Percentiles rank a stretch among this genome's conserved stretches.
phyloP scores from a whole-genome alignment of 148 eudicot genomes.

The Cornus kousa region DNA sequence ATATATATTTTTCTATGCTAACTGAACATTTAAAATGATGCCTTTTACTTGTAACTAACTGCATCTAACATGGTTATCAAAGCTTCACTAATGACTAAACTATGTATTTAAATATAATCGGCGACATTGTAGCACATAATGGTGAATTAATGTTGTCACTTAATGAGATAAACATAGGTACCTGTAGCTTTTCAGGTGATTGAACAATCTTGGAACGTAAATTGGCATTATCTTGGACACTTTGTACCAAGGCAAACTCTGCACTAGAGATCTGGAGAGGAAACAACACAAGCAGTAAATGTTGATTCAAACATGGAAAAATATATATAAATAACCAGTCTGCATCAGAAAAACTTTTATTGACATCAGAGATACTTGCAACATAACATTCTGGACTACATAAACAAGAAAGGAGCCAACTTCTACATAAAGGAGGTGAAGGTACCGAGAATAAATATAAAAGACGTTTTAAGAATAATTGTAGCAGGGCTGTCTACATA shows the following conservation, averaged over 20 bases:
- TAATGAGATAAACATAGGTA: slow-evolving; percentile 13
- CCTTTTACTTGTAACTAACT: neutral
- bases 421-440: too few species aligned
- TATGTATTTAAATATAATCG: too few species aligned
- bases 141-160: neutral
- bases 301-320: neutral
- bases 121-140: slow-evolving; percentile 5
- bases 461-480: neutral
- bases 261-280: slow-evolving; percentile 60
- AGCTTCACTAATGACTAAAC: neutral
- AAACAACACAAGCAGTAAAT: slow-evolving; percentile 4
- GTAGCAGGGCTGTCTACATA: neutral
- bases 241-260: slow-evolving; percentile 77
- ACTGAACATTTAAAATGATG: too few species aligned
- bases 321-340: neutral
- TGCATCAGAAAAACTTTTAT: neutral
- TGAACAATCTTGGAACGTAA: slow-evolving; percentile 83
- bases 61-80: neutral
- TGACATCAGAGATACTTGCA: neutral
- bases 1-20: neutral
- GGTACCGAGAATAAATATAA: neutral
- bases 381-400: neutral
- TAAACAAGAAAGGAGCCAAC: too few species aligned
- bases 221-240: slow-evolving; percentile 74
- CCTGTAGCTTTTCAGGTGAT: slow-evolving; percentile 95